phyloP scores from a whole-genome alignment of 2,329 filamentous ascomycete genomes.

The Alternaria ventricosa region DNA sequence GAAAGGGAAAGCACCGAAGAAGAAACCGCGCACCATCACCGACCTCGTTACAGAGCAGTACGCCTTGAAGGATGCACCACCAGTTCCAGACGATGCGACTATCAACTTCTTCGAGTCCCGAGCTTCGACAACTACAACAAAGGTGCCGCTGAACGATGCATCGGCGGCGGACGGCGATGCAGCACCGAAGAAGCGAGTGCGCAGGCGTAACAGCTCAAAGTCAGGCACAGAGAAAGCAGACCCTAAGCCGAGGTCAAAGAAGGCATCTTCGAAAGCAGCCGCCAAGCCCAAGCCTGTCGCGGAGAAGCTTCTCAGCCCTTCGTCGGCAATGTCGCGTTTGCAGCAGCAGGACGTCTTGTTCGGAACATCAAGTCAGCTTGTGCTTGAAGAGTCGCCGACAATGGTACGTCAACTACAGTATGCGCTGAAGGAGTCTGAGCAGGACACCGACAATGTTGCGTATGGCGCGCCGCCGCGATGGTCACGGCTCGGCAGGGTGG shows the following conservation, averaged over 20 bases:
- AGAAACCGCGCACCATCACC: constrained; percentile 50
- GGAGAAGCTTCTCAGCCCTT: constrained; percentile 48
- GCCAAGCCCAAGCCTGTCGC: constrained; percentile 36
- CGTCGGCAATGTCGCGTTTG: constrained; percentile 35
- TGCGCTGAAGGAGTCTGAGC: constrained; percentile 45
- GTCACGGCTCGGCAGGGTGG: constrained; percentile 23
- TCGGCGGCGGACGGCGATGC: constrained; percentile 8
- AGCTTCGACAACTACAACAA: constrained; percentile 24
- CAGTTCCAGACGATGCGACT: constrained; percentile 10
- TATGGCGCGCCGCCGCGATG: constrained; percentile 13
- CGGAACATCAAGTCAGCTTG: constrained; percentile 51
- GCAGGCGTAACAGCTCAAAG: constrained; percentile 33
- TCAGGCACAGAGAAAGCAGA: constrained; percentile 18
- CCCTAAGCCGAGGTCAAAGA: constrained; percentile 30
- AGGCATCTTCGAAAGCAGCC: constrained; percentile 30
- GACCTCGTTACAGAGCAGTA: constrained; percentile 48
- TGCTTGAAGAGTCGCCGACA: constrained; percentile 46
- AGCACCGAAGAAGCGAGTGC: constrained; percentile 21
- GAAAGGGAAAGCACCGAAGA: constrained; percentile 46
- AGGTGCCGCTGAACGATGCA: constrained; percentile 36
- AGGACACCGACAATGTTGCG: constrained; percentile 13
- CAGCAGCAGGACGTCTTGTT: constrained; percentile 47
- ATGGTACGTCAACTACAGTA: constrained; percentile 45
- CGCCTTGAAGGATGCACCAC: constrained; percentile 13
- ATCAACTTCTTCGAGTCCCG: constrained; percentile 36